Percentiles rank a stretch among this genome's conserved stretches.
phyloP scores from a whole-genome alignment of 768 basidiomycete species.

The Plicaturopsis crispa region DNA sequence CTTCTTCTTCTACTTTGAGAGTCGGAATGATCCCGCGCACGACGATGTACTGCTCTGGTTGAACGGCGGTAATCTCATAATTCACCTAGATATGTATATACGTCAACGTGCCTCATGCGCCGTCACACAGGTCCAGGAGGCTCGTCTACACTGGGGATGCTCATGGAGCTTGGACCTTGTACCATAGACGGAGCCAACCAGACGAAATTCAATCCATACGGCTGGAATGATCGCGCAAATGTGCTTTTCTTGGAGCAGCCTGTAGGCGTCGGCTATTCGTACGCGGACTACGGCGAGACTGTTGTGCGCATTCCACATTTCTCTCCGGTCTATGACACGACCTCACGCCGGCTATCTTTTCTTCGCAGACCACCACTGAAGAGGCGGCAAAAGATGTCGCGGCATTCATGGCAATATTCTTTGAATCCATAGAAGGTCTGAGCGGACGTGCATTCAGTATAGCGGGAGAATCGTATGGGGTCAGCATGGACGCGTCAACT shows the following conservation, averaged over 20 bases:
- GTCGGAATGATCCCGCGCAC: constrained; percentile 35
- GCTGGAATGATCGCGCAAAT: constrained; percentile 61
- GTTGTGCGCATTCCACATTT: no score
- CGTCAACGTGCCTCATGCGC: neutral
- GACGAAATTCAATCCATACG: constrained; percentile 55
- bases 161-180: constrained; percentile 59
- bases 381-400: constrained; percentile 72
- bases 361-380: constrained; percentile 75
- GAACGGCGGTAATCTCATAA: constrained; percentile 57
- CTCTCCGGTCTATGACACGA: no score
- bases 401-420: constrained; percentile 73
- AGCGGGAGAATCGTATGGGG: constrained; percentile 69
- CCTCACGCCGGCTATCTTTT: no score
- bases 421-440: constrained; percentile 71
- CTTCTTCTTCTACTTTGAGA: constrained; percentile 60
- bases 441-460: constrained; percentile 62
- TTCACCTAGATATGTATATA: constrained; percentile 15
- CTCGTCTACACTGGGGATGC: constrained; percentile 44
- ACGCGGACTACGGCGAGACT: no score
- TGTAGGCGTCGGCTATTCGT: no score
- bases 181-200: constrained; percentile 55
- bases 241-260: constrained; percentile 71
- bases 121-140: constrained; percentile 51
- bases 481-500: constrained; percentile 23
- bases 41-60: constrained; percentile 72